Base-by-base conservation (phyloP, 805 yeast species). In the Candida fluviatilis region DNA sequence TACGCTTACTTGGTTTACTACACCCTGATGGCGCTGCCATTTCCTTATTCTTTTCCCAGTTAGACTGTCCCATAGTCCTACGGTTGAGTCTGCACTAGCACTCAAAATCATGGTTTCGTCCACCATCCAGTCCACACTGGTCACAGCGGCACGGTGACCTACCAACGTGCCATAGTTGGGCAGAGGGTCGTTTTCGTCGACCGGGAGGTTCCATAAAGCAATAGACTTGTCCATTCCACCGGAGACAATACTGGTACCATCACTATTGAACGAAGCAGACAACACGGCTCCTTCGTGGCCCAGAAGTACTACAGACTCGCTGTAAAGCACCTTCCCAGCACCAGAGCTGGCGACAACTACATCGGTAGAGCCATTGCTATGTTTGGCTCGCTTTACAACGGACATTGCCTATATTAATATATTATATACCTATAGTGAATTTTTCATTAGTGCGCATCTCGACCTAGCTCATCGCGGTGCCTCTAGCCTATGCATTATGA, bases 131-230 rank as follows among this genome's bases (percentile, higher is more conserved):
- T 60, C 54, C 7, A 84, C 47, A 1, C 80, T 71, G 0, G 87
- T 76, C 0, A 85, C 69, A 0, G 88, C 87, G 5, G 77, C 73
- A 41, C 80, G 80, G 51, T 82, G 87, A 4, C 82, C 85, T 10
- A 47, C 41, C 2, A 75, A 43, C 3, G 62, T 57, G 2, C 81
- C 82, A 42, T 56, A 67, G 49, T 76, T 78, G 2, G 60, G 57
- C 1, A 48, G 57, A 7, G 45, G 49, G 3, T 54, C 56, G 2
- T 41, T 40, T 10, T 39, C 46, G 3, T 40, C 34, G 1, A 55
- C 56, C 2, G 73, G 73, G 4, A 67, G 54, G 23, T 60, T 56
- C 80, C 80, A 75, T 18, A 75, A 48, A 15, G 60, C 60, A 27
- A 80, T 60, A n/a, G 62, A 52, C 38, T 65, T 66, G 49, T 84